phyloP scores from a whole-genome alignment of 192 early-diverging fungal genomes.

The Backusella circina region DNA sequence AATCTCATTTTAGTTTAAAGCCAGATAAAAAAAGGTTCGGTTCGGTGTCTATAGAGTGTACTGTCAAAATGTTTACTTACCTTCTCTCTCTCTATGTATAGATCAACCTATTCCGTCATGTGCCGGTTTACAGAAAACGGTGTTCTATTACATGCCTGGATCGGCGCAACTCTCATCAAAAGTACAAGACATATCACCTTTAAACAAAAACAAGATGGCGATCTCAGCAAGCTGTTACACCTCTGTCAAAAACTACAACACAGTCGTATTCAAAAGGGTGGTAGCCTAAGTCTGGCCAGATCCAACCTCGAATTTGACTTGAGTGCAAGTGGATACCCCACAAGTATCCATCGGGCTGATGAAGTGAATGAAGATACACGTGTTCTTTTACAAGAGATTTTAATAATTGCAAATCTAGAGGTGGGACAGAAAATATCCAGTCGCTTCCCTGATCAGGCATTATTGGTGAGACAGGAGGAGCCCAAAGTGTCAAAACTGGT shows the following conservation, averaged over 20 bases:
- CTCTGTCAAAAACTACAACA: background rate
- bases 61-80: background rate
- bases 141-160: slow-evolving; percentile 67
- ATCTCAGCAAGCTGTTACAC: background rate
- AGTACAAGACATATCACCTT: slow-evolving; percentile 19
- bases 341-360: background rate
- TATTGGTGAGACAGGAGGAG: slow-evolving; percentile 10
- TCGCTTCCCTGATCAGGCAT: slow-evolving; percentile 14
- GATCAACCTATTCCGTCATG: slow-evolving; percentile 88
- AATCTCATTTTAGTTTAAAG: slow-evolving; percentile 90
- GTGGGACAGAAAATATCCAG: slow-evolving; percentile 18
- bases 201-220: background rate
- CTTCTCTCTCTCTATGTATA: background rate
- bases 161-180: slow-evolving; percentile 84
- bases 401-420: slow-evolving; percentile 14
- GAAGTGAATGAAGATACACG: background rate
- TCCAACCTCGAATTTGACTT: slow-evolving; percentile 11
- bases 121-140: slow-evolving; percentile 92
- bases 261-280: background rate
- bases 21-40: slow-evolving; percentile 74
- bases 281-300: background rate
- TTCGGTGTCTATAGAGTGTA: background rate
- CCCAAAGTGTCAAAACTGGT: slow-evolving; percentile 10
- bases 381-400: slow-evolving; percentile 12
- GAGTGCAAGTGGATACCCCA: background rate